Conservation (phyloP, 139 green algal species). For the Coelastrella sp. region DNA sequence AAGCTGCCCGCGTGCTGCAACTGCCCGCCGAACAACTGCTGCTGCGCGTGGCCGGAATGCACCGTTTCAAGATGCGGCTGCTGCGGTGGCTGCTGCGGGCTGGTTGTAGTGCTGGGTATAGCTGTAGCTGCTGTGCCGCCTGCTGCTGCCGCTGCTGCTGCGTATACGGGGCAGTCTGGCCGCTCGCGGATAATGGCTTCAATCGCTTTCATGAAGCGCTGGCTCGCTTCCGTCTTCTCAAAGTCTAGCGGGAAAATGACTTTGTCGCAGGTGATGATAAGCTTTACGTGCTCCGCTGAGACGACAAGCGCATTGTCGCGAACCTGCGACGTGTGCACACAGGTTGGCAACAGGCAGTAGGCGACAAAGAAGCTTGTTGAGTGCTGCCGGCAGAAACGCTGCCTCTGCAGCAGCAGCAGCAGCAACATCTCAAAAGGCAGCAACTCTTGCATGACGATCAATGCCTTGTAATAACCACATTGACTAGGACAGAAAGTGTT, state of each 20-base stretch:
- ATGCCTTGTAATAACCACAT: too few relatives aligned
- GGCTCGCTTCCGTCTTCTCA: slow-evolving; percentile 58
- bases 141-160: neutral
- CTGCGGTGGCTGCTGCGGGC: neutral
- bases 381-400: too few relatives aligned
- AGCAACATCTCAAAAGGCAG: too few relatives aligned
- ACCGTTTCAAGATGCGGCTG: neutral
- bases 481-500: too few relatives aligned
- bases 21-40: slow-evolving; percentile 39
- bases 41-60: slow-evolving; percentile 4
- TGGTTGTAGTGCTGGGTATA: neutral
- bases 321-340: slow-evolving; percentile 56
- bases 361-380: too few relatives aligned
- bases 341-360: too few relatives aligned
- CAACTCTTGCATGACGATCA: too few relatives aligned
- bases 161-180: slow-evolving; percentile 28
- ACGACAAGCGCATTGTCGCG: slow-evolving; percentile 89
- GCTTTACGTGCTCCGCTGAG: slow-evolving; percentile 81
- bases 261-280: slow-evolving; percentile 85
- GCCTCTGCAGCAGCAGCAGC: too few relatives aligned
- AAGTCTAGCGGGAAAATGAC: slow-evolving; percentile 67
- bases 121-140: neutral
- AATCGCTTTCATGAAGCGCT: slow-evolving; percentile 58
- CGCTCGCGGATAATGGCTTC: slow-evolving; percentile 50
- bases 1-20: slow-evolving; percentile 19